Base-by-base conservation (phyloP, 768 basidiomycete species). In the Sarcodon sp. region DNA sequence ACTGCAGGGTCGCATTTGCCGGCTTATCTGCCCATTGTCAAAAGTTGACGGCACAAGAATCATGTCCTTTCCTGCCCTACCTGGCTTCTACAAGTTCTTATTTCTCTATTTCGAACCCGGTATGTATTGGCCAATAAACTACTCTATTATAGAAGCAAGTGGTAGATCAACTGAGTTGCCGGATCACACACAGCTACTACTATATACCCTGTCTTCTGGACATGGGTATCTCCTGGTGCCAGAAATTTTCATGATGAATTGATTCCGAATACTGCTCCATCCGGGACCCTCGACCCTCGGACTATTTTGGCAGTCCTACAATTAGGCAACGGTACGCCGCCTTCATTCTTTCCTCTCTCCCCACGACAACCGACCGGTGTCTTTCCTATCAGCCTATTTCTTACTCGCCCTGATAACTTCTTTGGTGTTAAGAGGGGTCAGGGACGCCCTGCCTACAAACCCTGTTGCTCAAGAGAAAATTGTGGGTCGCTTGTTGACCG, bases 71-170 rank as follows among this genome's bases (percentile, higher is more conserved):
- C 70, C 69, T 43, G 81, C 79, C 2, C 65, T 84, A 47, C 70
- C 76, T 13, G 79, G 82, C 33, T 66, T 78, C 55, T 85, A 85
- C 62, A 71, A 72, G 47, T 55, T 71, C 5, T 61, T 83, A 3
- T 83, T 83, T 57, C 64, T 83, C 33, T 75, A 83, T 61, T 56
- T 83, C 5, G 83, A 85, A 60, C 82, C 82, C 16, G 54, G 82
- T 81, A 35, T 47, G 52, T 44, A 16, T 10, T 8, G 16, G 2
- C 18, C 10, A 16, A 16, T 11, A 16, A 34, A 39, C 11, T 11
- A 35, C 35, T 21, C 18, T 41, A 35, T 31, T 5, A 12, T 43
- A 3, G 27, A n/a, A 15, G 16, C 2, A 6, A 15, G 35, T 7
- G 33, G 7, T 32, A 37, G 13, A 15, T 18, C 27, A 32, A 47